Percentiles rank a stretch among this genome's conserved stretches.
Conservation (phyloP, 1,284 basidiomycete species). For the Kwoniella shivajii region DNA sequence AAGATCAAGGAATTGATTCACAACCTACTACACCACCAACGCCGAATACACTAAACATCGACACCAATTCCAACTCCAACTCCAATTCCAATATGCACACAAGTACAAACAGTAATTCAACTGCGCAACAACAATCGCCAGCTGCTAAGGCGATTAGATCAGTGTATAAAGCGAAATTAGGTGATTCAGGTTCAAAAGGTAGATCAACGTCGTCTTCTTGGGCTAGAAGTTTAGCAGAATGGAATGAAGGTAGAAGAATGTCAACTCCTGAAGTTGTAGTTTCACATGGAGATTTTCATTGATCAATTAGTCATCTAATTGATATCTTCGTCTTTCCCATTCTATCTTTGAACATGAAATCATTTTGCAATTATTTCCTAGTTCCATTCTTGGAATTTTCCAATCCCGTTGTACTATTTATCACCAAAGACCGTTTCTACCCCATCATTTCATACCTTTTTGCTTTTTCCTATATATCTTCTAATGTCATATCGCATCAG, state of each 20-base stretch:
- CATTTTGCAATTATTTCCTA: not conserved
- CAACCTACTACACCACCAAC: constrained; percentile 7
- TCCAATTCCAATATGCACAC: not conserved
- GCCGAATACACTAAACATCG: not conserved
- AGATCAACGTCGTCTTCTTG: constrained; percentile 17
- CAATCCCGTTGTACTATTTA: not conserved
- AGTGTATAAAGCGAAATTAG: constrained; percentile 38
- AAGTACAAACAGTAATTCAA: not conserved
- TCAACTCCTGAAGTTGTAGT: constrained; percentile 18
- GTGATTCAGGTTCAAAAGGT: constrained; percentile 16
- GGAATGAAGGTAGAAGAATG: constrained; percentile 21
- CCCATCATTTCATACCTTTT: not conserved
- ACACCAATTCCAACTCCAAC: not conserved
- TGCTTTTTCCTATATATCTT: not conserved
- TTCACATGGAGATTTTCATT: constrained; percentile 1
- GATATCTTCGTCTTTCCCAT: not conserved
- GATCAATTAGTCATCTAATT: not conserved
- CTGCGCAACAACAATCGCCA: constrained; percentile 14
- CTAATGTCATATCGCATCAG: too few species aligned
- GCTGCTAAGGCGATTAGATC: constrained; percentile 37
- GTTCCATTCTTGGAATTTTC: too few species aligned
- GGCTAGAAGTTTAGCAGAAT: constrained; percentile 10
- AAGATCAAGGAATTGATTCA: not conserved
- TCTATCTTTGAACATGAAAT: too few species aligned
- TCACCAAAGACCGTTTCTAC: not conserved